Base-by-base conservation (phyloP, 208 protist species). In the Wallacemonas sp. region DNA sequence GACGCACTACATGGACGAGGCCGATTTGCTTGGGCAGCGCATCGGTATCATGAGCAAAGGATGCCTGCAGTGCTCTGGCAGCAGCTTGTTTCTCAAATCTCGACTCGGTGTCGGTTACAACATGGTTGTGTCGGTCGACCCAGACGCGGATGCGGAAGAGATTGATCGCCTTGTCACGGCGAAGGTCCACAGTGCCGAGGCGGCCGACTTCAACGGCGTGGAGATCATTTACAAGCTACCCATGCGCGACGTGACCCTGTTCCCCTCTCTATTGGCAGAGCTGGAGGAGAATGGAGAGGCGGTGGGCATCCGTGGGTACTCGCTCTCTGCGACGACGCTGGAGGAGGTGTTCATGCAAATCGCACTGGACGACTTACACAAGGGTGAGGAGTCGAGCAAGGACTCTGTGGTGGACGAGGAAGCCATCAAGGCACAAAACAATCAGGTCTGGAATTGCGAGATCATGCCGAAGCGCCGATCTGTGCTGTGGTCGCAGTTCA, bases 1-100 rank as follows among this genome's bases (percentile, higher is more conserved):
- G 45, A 93, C 91, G 29, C 93, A 96, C 55, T 89, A 66, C 71
- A 95, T 98, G 92, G 94, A 98, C 52, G 95, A 98, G 70, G 95
- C 95, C 6, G 80, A 98, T 60, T 48, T 87, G 19, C 73, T 98
- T 3, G 74, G 78, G 33, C 72, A 96, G 54, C 67, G 74, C 39
- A 95, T 98, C 62, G 91, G 74, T 0, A 96, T 98, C 52, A 81
- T 98, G 68, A 62, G 63, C n/a, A 24, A 63, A 24, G 82, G 82
- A 37, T n/a, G 50, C 12, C 42, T 86, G 4, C 53, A 69, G 32
- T 85, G 79, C 58, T 54, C 55, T n/a, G 79, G 79, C n/a, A 80
- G 69, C 42, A 76, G 58, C 44, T 13, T 81, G 19, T 81, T 82
- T 44, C 67, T 85, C 21, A 85, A 85, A 54, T 71, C 67, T 1